Base-by-base conservation (phyloP, 2,329 filamentous ascomycete species). In the Ceratocystis ficicola region DNA sequence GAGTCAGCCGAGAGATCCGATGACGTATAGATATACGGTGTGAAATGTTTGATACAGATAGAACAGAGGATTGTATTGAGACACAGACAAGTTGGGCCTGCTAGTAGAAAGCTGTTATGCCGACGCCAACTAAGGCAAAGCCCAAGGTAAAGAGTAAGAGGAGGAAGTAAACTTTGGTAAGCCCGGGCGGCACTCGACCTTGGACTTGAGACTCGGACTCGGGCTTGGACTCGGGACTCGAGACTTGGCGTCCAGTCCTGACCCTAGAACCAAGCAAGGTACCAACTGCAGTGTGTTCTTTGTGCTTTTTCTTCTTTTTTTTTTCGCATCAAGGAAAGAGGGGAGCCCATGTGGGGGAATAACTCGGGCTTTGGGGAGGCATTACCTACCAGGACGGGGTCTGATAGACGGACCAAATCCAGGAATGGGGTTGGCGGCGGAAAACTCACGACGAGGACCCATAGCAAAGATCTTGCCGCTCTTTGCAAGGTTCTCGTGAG, bases 401-500 rank as follows among this genome's bases (percentile, higher is more conserved):
- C 70, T 70, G 67, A 68, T 69, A 68, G 68, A 68, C 69, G 69
- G 68, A 70, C 71, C 68, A 69, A 79, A 77, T 70, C 78, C 80
- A 67, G 66, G 44, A 36, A 65, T 75, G 82, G 81, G 77, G 84
- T 79, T 75, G 84, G 62, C 41, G 84, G 63, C 41, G 78, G 70
- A 84, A 83, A 82, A 95, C 78, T 96, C 90, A 82, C 92, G 89
- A 76, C 94, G 90, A 72, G 80, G 83, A 73, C 80, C 80, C 73
- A 79, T 78, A 73, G 82, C 85, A 77, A 93, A 94, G 78, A 92
- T 86, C 81, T 97, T 97, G 73, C 92, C 92, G 75, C 92, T 96
- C 83, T 97, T 97, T 73, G 93, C 83, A 68, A 99, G 83, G 76
- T 97, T 97, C 73, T 97, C 94, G 73, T 93, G 86, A 71, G 93